Conservation (phyloP, 352 stramenopile genomes). For the Pythium pectinolyticum region DNA sequence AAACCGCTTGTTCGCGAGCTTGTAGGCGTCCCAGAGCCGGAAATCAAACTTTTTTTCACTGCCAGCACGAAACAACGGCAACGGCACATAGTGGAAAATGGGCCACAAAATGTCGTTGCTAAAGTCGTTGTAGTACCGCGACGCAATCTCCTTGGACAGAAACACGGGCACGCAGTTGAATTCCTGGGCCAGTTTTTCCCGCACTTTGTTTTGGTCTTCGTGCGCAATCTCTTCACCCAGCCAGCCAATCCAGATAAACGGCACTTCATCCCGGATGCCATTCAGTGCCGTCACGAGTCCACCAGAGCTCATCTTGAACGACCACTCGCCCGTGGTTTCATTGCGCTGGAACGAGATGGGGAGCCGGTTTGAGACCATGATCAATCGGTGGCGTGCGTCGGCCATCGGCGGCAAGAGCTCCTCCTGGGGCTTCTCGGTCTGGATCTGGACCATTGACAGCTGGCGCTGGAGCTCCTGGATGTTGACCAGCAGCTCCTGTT, state of each 20-base stretch:
- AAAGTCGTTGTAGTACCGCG: constrained; percentile 92
- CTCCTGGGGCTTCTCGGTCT: constrained; percentile 75
- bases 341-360: constrained; percentile 90
- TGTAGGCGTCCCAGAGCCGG: constrained; percentile 86
- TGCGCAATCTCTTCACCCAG: constrained; percentile 86
- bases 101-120: constrained; percentile 92
- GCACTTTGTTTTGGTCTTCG: constrained; percentile 78
- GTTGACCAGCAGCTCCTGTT: constrained; percentile 89
- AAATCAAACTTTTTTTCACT: constrained; percentile 92
- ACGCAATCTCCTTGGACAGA: constrained; percentile 85
- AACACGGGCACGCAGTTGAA: constrained; percentile 91
- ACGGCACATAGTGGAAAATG: constrained; percentile 90
- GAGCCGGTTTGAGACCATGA: constrained; percentile 91
- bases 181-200: constrained; percentile 79
- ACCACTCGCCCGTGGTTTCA: constrained; percentile 81
- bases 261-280: constrained; percentile 83
- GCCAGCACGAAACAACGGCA: constrained; percentile 85
- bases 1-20: constrained; percentile 81
- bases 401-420: constrained; percentile 61
- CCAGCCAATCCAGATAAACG: constrained; percentile 92
- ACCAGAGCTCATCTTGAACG: constrained; percentile 86
- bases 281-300: constrained; percentile 89
- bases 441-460: constrained; percentile 85
- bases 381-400: constrained; percentile 72
- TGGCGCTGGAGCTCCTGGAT: constrained; percentile 91